These are phyloP conservation scores for Didymella exigua DNA, from an alignment of 2,329 filamentous ascomycete species.

Conservation along the genomic window DNA sequence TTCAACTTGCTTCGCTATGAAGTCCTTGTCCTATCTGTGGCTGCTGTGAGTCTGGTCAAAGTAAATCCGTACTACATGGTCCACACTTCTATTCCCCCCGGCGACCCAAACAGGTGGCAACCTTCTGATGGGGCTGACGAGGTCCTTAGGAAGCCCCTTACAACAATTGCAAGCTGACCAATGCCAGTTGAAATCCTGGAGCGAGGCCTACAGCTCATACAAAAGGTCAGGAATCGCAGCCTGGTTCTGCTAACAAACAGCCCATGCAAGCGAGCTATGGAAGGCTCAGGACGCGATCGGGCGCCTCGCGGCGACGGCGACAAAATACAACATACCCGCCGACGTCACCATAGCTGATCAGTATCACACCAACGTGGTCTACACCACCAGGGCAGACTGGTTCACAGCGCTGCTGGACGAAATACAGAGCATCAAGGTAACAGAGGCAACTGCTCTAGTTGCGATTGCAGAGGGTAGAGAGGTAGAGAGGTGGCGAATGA, in stretches of 20 bases:
- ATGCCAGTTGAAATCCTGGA: background rate
- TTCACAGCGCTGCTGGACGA: background rate
- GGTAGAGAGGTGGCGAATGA: background rate
- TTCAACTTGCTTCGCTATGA: background rate
- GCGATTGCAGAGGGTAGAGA: background rate
- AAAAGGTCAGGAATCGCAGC: background rate
- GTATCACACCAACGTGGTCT: background rate
- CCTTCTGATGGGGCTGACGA: background rate
- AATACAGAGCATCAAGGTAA: background rate
- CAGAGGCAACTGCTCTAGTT: background rate
- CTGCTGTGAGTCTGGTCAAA: background rate
- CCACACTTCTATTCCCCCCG: background rate
- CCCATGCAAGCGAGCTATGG: background rate
- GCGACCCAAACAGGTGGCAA: background rate
- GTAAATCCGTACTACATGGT: background rate
- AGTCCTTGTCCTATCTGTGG: background rate
- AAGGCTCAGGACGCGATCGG: background rate
- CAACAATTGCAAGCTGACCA: background rate
- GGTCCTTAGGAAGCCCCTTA: background rate
- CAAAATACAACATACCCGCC: too few relatives aligned
- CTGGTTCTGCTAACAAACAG: background rate
- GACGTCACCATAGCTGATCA: background rate
- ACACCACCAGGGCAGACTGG: background rate
- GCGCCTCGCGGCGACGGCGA: background rate
- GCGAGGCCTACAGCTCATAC: background rate